phyloP scores from a whole-genome alignment of 169 alveolate species.

The Toxoplasma gondii region DNA sequence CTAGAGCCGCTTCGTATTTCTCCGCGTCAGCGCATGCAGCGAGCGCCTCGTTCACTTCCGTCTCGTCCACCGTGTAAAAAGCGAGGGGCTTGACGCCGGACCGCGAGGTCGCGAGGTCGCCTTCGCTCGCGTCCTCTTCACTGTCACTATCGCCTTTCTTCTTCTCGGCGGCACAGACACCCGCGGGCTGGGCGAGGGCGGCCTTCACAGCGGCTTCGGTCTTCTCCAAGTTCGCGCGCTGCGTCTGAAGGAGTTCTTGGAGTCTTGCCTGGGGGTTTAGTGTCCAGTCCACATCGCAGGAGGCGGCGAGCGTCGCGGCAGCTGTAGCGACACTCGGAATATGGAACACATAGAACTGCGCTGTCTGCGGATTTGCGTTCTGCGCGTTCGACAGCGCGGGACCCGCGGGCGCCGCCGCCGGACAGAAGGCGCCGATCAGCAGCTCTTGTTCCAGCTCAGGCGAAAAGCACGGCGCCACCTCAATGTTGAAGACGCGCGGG shows the following conservation, averaged over 20 bases:
- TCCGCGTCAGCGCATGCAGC: conserved; percentile 24
- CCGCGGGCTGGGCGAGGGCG: background rate
- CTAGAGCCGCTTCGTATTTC: conserved; percentile 32
- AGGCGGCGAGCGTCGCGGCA: conserved; percentile 35
- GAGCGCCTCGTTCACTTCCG: background rate
- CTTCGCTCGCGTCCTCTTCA: background rate
- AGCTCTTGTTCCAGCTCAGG: conserved; percentile 42
- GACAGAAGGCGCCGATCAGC: conserved; percentile 5
- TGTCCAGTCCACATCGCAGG: conserved; percentile 42
- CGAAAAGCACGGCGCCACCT: conserved; percentile 35
- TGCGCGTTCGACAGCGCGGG: conserved; percentile 16
- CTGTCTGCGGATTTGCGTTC: conserved; percentile 39
- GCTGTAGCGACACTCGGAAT: conserved; percentile 56
- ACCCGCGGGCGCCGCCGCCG: conserved; percentile 35
- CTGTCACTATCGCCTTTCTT: background rate
- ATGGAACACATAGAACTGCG: conserved; percentile 51
- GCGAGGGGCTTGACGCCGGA: background rate
- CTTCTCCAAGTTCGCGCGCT: conserved; percentile 35
- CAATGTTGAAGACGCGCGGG: conserved; percentile 57
- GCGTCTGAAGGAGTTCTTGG: conserved; percentile 54
- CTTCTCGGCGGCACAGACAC: conserved; percentile 3
- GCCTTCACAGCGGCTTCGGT: background rate
- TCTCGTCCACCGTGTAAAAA: background rate
- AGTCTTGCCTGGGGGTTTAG: conserved; percentile 48
- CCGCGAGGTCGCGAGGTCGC: background rate